A percentile compares a stretch with the other conserved stretches of the same genome.
Evolutionary conservation across 2,329 filamentous ascomycete species (phyloP).

Genomic region (Lachnellula willkommii): DNA sequence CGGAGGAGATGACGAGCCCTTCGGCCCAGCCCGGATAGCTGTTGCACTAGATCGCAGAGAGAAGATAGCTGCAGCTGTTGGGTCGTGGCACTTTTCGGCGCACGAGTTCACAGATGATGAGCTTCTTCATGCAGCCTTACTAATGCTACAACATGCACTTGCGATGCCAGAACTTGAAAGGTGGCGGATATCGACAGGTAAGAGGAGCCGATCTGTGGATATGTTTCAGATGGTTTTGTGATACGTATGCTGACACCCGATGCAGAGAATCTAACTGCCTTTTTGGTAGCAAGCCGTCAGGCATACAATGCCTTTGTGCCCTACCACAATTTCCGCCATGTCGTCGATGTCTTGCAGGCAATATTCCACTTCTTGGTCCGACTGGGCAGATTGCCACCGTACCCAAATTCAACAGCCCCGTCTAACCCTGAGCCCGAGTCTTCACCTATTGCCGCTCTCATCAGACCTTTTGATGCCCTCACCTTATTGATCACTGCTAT

Average conservation of each 20-base stretch:
- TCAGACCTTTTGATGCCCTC: slow-evolving; percentile 83
- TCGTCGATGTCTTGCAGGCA: slow-evolving; percentile 91
- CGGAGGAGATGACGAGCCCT: slow-evolving; percentile 54
- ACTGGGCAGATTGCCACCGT: slow-evolving; percentile 69
- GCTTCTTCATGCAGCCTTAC: slow-evolving; percentile 73
- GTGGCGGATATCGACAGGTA: slow-evolving; percentile 75
- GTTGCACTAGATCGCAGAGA: slow-evolving; percentile 61
- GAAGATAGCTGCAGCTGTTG: slow-evolving; percentile 59
- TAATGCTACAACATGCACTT: slow-evolving; percentile 88
- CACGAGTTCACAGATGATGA: slow-evolving; percentile 89
- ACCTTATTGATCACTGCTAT: slow-evolving; percentile 93
- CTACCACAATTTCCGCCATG: slow-evolving; percentile 98
- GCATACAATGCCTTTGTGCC: slow-evolving; percentile 97
- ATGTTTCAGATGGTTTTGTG: slow-evolving; percentile 24
- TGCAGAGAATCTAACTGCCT: slow-evolving; percentile 73
- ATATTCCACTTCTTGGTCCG: slow-evolving; percentile 83
- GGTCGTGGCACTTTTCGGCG: slow-evolving; percentile 81
- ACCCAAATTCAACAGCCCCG: slow-evolving; percentile 38
- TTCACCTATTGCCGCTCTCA: slow-evolving; percentile 65
- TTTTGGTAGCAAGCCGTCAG: slow-evolving; percentile 79
- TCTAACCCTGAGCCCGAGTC: slow-evolving; percentile 4
- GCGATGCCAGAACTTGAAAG: slow-evolving; percentile 72
- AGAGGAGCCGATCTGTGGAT: slow-evolving; percentile 30
- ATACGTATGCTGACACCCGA: slow-evolving; percentile 37
- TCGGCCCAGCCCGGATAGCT: slow-evolving; percentile 60